Evolutionary conservation across 805 yeast species (phyloP), one percentile per base, ranked within the genome.

Genomic region (Clavispora vitiphila): DNA sequence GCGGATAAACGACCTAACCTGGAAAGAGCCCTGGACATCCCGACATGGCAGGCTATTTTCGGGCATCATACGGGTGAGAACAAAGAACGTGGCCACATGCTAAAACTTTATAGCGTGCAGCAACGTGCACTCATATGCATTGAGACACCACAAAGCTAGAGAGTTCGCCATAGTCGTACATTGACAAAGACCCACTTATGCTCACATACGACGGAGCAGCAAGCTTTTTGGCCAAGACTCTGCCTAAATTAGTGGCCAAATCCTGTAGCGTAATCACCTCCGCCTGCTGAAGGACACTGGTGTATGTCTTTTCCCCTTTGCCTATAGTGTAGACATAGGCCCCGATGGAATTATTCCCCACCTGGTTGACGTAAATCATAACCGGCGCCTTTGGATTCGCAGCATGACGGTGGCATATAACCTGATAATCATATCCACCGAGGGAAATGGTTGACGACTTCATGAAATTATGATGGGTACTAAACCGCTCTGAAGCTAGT

Each of bases 151-250:
- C 38, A 15, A 29, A 29, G 8, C 32, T 15, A 6, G 20, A 15
- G 16, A 29, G 32, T 29, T 29, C 32, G 14, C 48, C 48, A 35
- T 44, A 49, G 25, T 51, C 54, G 4, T 21, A 15, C 20, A 35
- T 26, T 29, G 55, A 52, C 23, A 72, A 56, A 14, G 54, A 47
- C 0, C 77, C 79, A 46, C 68, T 69, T 7, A 74, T 43, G 45
- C 69, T 64, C 4, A 74, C 74, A 48, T 76, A 76, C 14, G 69
- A 56, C 2, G 80, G 80, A 11, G 56, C 50, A 2, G 53, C 50
- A 41, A 62, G 72, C 43, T 65, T 72, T 44, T 64, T 65, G 4
- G 68, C 58, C 0, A 74, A 48, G n/a, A 72, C 48, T 11, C 56
- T 61, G 1, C 77, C 71, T 8, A 76, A 45, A 44, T 72, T 65